Evolutionary conservation across 2,329 filamentous ascomycete species (phyloP).

Genomic region (Plectosphaerella plurivora): DNA sequence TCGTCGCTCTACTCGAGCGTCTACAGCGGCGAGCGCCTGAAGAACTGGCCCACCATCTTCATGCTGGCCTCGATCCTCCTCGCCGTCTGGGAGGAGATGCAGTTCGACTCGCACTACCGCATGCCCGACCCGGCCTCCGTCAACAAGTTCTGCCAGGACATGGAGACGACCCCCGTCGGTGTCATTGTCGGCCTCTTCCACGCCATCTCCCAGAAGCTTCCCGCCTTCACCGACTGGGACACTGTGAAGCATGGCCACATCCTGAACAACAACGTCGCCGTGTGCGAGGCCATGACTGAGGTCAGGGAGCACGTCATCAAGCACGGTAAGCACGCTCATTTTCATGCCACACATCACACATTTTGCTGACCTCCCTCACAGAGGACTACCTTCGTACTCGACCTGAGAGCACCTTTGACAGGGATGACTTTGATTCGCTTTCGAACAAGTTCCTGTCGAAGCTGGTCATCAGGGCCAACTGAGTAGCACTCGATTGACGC

Average conservation of each 20-base stretch:
- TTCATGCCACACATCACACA: background rate
- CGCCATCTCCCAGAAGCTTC: conserved; percentile 94
- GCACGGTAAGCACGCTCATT: conserved; percentile 65
- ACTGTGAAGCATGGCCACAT: conserved; percentile 85
- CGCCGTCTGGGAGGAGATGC: conserved; percentile 97
- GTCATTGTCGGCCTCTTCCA: conserved; percentile 97
- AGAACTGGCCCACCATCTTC: conserved; percentile 99
- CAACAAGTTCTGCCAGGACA: conserved; percentile 92
- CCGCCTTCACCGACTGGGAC: conserved; percentile 91
- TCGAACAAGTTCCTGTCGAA: conserved; percentile 98
- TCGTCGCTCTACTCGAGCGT: conserved; percentile 93
- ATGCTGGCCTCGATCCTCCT: conserved; percentile 91
- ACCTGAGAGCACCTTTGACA: conserved; percentile 77
- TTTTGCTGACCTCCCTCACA: conserved; percentile 43
- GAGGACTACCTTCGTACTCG: conserved; percentile 83
- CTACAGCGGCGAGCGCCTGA: conserved; percentile 93
- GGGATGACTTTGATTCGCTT: conserved; percentile 87
- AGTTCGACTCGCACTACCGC: conserved; percentile 96
- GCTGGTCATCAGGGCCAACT: conserved; percentile 93
- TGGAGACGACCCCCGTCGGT: conserved; percentile 93
- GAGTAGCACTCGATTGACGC: conserved; percentile 15
- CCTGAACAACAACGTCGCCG: conserved; percentile 83
- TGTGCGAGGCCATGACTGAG: conserved; percentile 95
- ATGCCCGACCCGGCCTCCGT: conserved; percentile 79
- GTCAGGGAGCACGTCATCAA: conserved; percentile 87